phyloP scores from a whole-genome alignment of 2,329 filamentous ascomycete species.

The Neurospora sp. region DNA sequence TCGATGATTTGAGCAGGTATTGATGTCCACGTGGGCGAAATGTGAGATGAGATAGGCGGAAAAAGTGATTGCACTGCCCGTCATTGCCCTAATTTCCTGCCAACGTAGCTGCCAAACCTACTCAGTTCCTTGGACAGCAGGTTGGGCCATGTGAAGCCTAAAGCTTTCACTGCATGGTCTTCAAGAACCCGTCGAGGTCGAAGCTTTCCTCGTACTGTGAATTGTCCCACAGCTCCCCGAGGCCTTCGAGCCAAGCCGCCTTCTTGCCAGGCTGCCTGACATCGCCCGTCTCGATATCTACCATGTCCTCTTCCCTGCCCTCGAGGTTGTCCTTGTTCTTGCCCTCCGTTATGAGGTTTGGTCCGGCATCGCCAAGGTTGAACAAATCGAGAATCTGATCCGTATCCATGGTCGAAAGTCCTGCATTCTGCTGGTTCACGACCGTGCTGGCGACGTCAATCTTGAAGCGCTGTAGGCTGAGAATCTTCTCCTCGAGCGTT shows the following conservation, averaged over 20 bases:
- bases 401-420: slow-evolving; percentile 90
- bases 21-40: no score
- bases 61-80: no score
- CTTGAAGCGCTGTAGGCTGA: slow-evolving; percentile 97
- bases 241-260: slow-evolving; percentile 78
- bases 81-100: no score
- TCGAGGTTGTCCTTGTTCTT: slow-evolving; percentile 48
- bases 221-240: slow-evolving; percentile 96
- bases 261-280: slow-evolving; percentile 93
- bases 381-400: slow-evolving; percentile 97
- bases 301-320: slow-evolving; percentile 72
- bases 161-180: slow-evolving; percentile 64
- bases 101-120: neutral
- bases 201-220: slow-evolving; percentile 98
- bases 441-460: slow-evolving; percentile 97
- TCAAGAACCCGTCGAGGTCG: slow-evolving; percentile 88
- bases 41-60: no score
- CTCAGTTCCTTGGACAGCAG: neutral
- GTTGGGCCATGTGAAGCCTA: neutral
- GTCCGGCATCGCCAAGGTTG: slow-evolving; percentile 72
- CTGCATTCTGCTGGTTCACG: slow-evolving; percentile 97
- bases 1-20: neutral
- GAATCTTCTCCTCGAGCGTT: slow-evolving; percentile 95
- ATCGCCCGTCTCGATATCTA: slow-evolving; percentile 85
- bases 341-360: slow-evolving; percentile 48